phyloP scores from a whole-genome alignment of 345 rosid genomes.

The Fremontodendron californicum region DNA sequence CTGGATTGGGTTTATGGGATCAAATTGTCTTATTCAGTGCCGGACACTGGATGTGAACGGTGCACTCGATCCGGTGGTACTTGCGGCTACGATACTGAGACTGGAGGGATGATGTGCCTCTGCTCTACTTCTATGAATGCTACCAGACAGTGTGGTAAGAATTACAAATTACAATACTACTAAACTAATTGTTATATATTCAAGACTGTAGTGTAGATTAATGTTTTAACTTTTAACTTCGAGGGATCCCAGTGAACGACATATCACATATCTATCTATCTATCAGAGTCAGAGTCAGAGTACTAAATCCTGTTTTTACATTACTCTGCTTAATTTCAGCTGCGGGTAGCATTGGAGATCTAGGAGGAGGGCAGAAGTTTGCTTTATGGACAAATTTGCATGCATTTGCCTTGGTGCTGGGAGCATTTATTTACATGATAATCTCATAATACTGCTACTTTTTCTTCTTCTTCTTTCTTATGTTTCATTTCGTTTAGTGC shows the following conservation, averaged over 20 bases:
- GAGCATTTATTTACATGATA: neutral
- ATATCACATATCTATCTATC: too few relatives aligned
- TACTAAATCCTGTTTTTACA: neutral
- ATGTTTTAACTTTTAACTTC: neutral
- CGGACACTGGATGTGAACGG: conserved; percentile 68
- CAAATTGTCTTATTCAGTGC: conserved; percentile 52
- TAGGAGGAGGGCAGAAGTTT: neutral
- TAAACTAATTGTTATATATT: neutral
- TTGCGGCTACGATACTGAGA: conserved; percentile 80
- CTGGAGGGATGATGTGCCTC: conserved; percentile 58
- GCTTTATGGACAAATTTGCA: neutral
- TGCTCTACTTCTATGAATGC: conserved; percentile 56
- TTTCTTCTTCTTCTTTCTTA: neutral
- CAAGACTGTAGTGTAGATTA: neutral
- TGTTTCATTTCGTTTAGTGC: neutral
- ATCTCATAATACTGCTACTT: neutral
- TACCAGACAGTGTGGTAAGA: conserved; percentile 76
- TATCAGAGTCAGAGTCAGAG: too few relatives aligned
- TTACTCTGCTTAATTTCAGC: conserved; percentile 10
- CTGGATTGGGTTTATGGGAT: conserved; percentile 89
- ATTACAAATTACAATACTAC: neutral
- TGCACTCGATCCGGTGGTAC: conserved; percentile 72
- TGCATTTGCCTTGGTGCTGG: neutral
- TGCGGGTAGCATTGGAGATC: conserved; percentile 17
- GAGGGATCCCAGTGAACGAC: too few relatives aligned